These are phyloP conservation scores for Echria macrotheca DNA, from an alignment of 495 filamentous ascomycete species.

Conservation along the genomic window DNA sequence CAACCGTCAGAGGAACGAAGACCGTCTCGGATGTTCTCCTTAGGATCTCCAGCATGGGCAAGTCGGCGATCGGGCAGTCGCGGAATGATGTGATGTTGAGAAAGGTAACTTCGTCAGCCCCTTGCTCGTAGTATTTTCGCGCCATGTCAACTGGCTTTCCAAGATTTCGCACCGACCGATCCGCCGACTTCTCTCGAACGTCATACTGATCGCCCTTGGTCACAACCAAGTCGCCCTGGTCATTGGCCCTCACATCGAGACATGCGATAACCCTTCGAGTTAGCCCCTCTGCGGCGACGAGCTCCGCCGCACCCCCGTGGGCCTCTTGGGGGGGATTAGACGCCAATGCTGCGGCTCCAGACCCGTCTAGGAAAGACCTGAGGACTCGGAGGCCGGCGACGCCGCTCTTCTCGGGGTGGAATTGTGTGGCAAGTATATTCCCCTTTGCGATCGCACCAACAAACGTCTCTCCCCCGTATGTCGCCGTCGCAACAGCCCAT, in stretches of 20 bases:
- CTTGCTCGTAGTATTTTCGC: conserved; percentile 89
- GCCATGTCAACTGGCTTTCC: conserved; percentile 97
- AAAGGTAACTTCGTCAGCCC: conserved; percentile 94
- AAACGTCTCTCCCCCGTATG: conserved; percentile 85
- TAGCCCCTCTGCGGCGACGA: conserved; percentile 52
- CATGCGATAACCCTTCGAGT: conserved; percentile 91
- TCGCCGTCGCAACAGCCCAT: conserved; percentile 83
- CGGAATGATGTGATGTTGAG: conserved; percentile 97
- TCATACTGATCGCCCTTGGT: conserved; percentile 99
- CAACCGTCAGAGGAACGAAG: conserved; percentile 95
- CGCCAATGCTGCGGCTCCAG: conserved; percentile 40
- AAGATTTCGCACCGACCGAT: conserved; percentile 78
- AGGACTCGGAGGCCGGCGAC: conserved; percentile 77
- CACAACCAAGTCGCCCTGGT: conserved; percentile 89
- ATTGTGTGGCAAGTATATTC: conserved; percentile 88
- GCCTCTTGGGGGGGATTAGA: conserved; percentile 13
- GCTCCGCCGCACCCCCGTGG: conserved; percentile 2
- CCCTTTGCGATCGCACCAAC: conserved; percentile 81
- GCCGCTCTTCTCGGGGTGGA: conserved; percentile 96
- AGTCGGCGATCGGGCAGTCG: conserved; percentile 83
- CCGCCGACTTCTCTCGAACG: conserved; percentile 85
- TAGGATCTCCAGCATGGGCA: conserved; percentile 93
- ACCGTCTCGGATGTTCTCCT: conserved; percentile 81
- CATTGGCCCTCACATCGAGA: conserved; percentile 94
- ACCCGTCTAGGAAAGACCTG: conserved; percentile 75